Evolutionary conservation across 2,329 filamentous ascomycete species (phyloP).

Genomic region (Aspergillus texensis): DNA sequence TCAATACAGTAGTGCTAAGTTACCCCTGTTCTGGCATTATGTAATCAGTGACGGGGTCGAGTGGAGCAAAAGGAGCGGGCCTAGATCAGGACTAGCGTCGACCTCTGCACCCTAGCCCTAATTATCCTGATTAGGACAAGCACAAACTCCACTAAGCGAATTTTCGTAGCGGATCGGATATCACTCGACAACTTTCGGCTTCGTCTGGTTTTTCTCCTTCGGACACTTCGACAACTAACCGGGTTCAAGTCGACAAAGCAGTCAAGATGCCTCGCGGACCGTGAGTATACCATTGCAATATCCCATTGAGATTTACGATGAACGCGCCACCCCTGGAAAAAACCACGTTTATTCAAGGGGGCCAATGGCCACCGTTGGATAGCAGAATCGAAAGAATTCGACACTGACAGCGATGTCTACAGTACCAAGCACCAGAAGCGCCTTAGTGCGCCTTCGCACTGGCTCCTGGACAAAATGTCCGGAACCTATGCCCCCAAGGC

Average conservation of each 20-base stretch:
- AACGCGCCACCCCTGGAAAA: neutral
- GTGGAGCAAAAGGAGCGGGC: neutral
- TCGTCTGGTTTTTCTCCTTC: conserved; percentile 25
- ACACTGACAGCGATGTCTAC: conserved; percentile 37
- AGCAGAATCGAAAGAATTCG: conserved; percentile 6
- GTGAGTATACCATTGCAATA: conserved; percentile 47
- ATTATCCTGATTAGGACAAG: conserved; percentile 19
- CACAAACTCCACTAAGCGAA: conserved; percentile 37
- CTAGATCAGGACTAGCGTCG: conserved; percentile 34
- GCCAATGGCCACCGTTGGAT: neutral
- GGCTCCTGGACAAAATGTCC: conserved; percentile 99
- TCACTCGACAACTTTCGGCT: conserved; percentile 21
- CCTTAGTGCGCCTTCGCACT: conserved; percentile 97
- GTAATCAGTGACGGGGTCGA: conserved; percentile 3
- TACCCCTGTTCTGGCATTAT: neutral
- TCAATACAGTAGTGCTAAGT: neutral
- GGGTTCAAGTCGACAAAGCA: conserved; percentile 44
- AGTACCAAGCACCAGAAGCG: conserved; percentile 99
- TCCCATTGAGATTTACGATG: neutral
- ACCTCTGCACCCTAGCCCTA: conserved; percentile 26
- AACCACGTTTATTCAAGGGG: neutral
- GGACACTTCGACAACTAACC: conserved; percentile 43
- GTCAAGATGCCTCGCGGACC: conserved; percentile 60
- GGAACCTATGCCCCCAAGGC: conserved; percentile 75
- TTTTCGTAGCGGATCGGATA: conserved; percentile 25